Base-by-base conservation (phyloP, 371 early-diverging fungal species). In the Rhizopus sp. region DNA sequence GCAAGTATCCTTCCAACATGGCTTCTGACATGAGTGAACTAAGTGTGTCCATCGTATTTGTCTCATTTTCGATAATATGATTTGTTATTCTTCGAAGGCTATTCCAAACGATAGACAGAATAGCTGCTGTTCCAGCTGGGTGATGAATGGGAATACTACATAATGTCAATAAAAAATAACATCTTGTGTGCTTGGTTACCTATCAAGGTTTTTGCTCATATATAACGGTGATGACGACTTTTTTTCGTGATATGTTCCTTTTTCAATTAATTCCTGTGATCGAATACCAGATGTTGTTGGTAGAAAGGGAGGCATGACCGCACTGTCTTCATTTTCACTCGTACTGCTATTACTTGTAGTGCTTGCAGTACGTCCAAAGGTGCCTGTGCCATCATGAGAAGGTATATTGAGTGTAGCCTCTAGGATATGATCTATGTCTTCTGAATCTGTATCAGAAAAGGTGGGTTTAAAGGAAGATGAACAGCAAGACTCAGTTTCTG, bases 321-420 rank as follows among this genome's bases (percentile, higher is more conserved):
- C 23, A 23, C 23, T 23, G 23, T 23, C 23, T 23, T 23, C 23
- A 23, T 23, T 2, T 23, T 23, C 23, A 23, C 23, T 23, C 23
- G 23, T 23, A 23, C 23, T 23, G 23, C 23, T 23, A 23, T 23
- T 23, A 23, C 23, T 23, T 23, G 23, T 23, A 23, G 23, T 48
- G 16, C 42, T 42, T n/a, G 10, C 42, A 39, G 69, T 68, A 8
- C 69, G 69, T 29, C 65, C 69, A 52, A 78, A 78, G 7, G 72
- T 68, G 6, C 78, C 78, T 17, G 78, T 78, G 10, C 78, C 78
- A 46, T 78, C 78, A 60, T 78, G 78, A 15, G 69, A 68, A n/a
- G 78, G 78, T 15, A 76, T 53, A 37, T 47, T 63, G 16, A 57
- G 45, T 32, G 40, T 62, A 32, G 33, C 34, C 17, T 56, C 47